Base-by-base conservation (phyloP, 140 eudicot species). In the Bidens hawaiensis region DNA sequence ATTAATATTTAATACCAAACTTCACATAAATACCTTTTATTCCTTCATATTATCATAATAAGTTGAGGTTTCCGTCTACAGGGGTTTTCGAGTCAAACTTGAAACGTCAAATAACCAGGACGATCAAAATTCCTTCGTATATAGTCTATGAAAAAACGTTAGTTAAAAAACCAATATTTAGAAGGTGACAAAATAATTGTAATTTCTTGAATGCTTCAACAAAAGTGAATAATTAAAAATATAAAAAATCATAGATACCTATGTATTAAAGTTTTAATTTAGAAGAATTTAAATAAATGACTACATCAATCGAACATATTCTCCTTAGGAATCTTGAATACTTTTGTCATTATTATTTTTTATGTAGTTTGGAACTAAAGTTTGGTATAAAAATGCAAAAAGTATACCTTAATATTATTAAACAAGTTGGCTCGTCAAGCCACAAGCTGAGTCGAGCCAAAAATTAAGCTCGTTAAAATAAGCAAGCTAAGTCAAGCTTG, bases 171-270 rank as follows among this genome's bases (percentile, higher is more conserved):
- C n/a, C n/a, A 21, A 10, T 5, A 59, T 24, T 17, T 59, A 7
- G 34, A 62, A 62, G 5, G 12, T 60, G 67, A 22, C 24, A 33
- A n/a, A n/a, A n/a, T n/a, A n/a, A 4, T 52, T 10, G 27, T 51
- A 16, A 19, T 66, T 21, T 42, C 57, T 64, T 47, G 69, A 64
- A 64, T 12, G 34, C 45, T 65, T 65, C 36, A 65, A 33, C 47
- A 50, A 22, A 30, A 10, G n/a, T n/a, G n/a, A n/a, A n/a, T n/a
- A n/a, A n/a, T n/a, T n/a, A n/a, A n/a, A n/a, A n/a, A n/a, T n/a
- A n/a, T n/a, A n/a, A 27, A 16, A 45, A 17, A 26, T 47, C 54
- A 12, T 47, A 47, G 24, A 26, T 47, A 13, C 13, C 26, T 47
- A 47, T 47, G 19, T 47, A 47, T 47, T 48, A 24, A 6, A 42